These are phyloP conservation scores for Scedosporium apiospermum DNA, from an alignment of 2,329 filamentous ascomycete species.

Conservation along the genomic window DNA sequence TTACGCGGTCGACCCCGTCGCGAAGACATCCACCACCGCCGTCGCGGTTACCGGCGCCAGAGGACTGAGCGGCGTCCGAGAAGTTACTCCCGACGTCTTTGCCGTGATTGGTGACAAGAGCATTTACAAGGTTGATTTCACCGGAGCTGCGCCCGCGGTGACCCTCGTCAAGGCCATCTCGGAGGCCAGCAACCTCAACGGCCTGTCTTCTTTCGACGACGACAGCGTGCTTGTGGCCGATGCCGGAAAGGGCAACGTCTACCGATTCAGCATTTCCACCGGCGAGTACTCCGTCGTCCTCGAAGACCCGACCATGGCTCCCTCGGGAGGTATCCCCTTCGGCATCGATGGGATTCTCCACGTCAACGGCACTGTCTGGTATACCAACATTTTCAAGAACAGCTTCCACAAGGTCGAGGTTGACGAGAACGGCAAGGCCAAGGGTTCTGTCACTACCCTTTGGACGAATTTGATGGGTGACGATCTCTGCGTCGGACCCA, in stretches of 20 bases:
- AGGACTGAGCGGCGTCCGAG: conserved; percentile 2
- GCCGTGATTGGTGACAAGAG: conserved; percentile 5
- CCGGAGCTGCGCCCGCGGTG: not conserved
- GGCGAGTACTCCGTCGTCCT: conserved; percentile 7
- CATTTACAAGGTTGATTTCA: conserved; percentile 6
- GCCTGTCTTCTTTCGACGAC: conserved; percentile 1
- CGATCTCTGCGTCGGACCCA: conserved; percentile 3
- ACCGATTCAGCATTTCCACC: conserved; percentile 3
- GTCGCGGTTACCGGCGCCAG: conserved; percentile 1
- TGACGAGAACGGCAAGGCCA: conserved; percentile 1
- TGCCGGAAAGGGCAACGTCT: conserved; percentile 2
- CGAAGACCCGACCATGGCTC: conserved; percentile 6
- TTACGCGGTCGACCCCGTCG: conserved; percentile 3
- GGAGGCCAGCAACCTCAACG: conserved; percentile 4
- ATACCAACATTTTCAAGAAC: conserved; percentile 25
- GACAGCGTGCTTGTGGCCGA: conserved; percentile 5
- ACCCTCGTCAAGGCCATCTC: not conserved
- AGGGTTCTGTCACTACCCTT: not conserved
- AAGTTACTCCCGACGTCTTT: conserved; percentile 7
- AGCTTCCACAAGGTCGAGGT: conserved; percentile 21
- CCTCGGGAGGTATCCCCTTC: conserved; percentile 4
- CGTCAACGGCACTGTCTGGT: conserved; percentile 19
- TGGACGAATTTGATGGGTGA: conserved; percentile 3
- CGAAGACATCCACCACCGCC: not conserved
- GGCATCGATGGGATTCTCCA: conserved; percentile 20